Evolutionary conservation across 1,139 yeast species (phyloP), one percentile per base, ranked within the genome.

Genomic region (Candida pseudoviswanathii): DNA sequence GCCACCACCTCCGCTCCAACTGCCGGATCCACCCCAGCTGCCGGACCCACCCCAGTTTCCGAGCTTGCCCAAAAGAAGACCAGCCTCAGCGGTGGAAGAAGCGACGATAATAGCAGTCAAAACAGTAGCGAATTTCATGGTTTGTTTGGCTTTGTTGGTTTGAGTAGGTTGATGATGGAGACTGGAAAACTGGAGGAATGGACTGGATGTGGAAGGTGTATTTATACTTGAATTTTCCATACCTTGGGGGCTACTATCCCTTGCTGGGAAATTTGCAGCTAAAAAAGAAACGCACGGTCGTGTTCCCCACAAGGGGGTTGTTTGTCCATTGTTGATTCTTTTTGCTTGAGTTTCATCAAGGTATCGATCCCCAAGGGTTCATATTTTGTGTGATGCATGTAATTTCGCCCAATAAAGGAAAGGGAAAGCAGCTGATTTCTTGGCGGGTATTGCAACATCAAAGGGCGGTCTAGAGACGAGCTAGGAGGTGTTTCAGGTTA

Each of bases 41-140:
- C 39, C 37, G 7, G 37, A 26, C 3, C 40, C 41, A 10, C 31
- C 41, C 41, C 41, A 38, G 6, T 27, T 11, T 22, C 41, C 41
- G 5, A 34, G 9, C 24, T 38, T 38, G 5, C 8, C 4, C 9
- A 38, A 38, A 38, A 38, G 41, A 16, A 38, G 16, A 38, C 22
- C 16, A 38, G 21, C 41, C n/a, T 38, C 24, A 25, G 16, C 41
- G 10, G 41, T 26, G 26, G 31, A 8, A 38, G 41, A 38, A 38
- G 41, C 41, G 16, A 38, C 21, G 16, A 38, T 26, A 25, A 26
- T 16, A 38, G 41, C 41, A 38, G 41, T 26, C 10, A 38, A 26
- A 38, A 38, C 31, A 38, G 41, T 25, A n/a, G 41, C n/a, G 22
- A 38, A 38, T 26, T 38, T 38, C 41, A 38, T 38, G 11, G 8